These are phyloP conservation scores for Pelargonium citronellum DNA, from an alignment of 441 rosid species.

Conservation along the genomic window DNA sequence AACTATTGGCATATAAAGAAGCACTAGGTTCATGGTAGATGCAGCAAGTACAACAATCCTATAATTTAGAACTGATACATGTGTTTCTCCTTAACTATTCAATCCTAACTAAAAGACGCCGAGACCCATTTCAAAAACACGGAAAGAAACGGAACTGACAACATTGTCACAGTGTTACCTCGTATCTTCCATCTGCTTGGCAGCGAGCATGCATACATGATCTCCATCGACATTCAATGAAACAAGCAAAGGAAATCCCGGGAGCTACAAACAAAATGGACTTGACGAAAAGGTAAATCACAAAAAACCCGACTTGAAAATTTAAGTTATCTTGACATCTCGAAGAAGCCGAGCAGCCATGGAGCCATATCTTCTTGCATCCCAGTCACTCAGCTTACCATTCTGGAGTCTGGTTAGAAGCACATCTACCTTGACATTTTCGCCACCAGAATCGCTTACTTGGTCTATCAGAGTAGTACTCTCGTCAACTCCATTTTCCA, in stretches of 20 bases:
- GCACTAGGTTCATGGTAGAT: too few relatives aligned
- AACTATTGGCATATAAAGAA: too few relatives aligned
- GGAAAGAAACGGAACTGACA: neutral
- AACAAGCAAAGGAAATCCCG: too few relatives aligned
- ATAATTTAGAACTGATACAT: neutral
- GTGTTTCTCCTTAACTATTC: neutral
- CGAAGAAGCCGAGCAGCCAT: conserved; percentile 90
- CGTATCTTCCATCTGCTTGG: too few relatives aligned
- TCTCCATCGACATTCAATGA: neutral
- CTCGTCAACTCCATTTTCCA: conserved; percentile 20
- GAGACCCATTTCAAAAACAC: neutral
- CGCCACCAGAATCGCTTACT: conserved; percentile 15
- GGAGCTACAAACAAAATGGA: too few relatives aligned
- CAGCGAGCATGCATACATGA: neutral
- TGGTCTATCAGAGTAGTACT: conserved; percentile 20
- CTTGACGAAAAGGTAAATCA: neutral
- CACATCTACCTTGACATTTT: conserved; percentile 28
- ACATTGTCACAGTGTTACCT: too few relatives aligned
- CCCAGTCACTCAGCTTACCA: conserved; percentile 73
- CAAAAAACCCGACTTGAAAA: conserved; percentile 9
- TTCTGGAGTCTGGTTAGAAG: conserved; percentile 28
- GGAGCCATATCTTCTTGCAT: conserved; percentile 83
- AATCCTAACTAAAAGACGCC: neutral
- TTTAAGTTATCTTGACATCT: conserved; percentile 54
- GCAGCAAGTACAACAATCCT: neutral